Base-by-base conservation (phyloP, 306 rosid genomes). In the Trifolium pratense region DNA sequence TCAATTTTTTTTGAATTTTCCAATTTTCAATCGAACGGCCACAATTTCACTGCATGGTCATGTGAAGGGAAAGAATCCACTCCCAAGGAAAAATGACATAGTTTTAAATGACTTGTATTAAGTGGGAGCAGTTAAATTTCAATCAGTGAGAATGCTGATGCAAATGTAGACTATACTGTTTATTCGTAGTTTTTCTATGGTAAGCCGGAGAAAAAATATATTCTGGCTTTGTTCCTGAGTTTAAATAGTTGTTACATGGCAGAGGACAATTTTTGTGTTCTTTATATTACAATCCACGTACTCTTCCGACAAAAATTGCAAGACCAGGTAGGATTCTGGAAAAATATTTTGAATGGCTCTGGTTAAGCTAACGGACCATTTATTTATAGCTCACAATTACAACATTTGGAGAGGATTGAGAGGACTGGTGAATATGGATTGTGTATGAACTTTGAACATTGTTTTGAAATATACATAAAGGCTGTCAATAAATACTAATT, bases 341-440 rank as follows among this genome's bases (percentile, higher is more conserved):
- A 23, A n/a, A 8, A 46, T 11, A 2, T 29, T 68, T 67, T 68
- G 29, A 58, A 58, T 32, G 15, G 52, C 14, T 76, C 55, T 48
- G 51, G 39, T 52, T 59, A 55, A 71, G 68, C 56, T 73, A 72
- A 32, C 56, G 16, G 20, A 42, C 71, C 67, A 17, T 32, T 15
- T 23, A 63, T 70, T 77, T 78, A 48, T 71, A 45, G 37, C 32
- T 21, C 66, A 70, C 9, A 13, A 20, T 62, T 65, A 73, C 62
- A 67, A n/a, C 36, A 56, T 73, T 36, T 72, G 29, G 43, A 65
- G 36, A 40, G 61, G 68, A 40, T 21, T 23, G 18, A 65, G 11
- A 48, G 56, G 13, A 67, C 36, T 66, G 78, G 58, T 51, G 66
- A 42, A 36, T 63, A 23, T 57, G 59, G 32, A 72, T 26, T 21